Percentiles rank a stretch among this genome's conserved stretches.
Conservation (phyloP, 495 filamentous ascomycete species). For the Aspergillus asperescens region DNA sequence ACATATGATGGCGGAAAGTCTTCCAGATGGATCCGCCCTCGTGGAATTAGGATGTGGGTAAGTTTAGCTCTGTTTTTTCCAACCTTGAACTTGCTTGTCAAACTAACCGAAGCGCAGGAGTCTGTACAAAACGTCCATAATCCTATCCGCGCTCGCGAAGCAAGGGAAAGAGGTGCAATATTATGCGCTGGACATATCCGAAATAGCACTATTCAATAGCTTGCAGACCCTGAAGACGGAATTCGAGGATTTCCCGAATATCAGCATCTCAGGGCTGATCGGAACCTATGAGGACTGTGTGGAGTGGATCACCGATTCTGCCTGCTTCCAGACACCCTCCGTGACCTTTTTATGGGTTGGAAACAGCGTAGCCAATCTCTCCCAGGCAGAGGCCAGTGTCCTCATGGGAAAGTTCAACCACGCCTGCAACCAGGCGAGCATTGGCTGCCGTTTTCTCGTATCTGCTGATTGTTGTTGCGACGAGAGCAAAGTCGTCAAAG, state of each 20-base stretch:
- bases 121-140: background rate
- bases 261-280: background rate
- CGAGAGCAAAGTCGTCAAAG: background rate
- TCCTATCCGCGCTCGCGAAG: background rate
- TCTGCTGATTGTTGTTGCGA: background rate
- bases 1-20: background rate
- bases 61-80: no score
- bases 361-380: conserved; percentile 1
- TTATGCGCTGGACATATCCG: background rate
- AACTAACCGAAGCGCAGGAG: no score
- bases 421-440: background rate
- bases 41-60: background rate
- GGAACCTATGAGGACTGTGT: background rate
- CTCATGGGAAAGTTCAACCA: background rate
- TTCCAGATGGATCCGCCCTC: background rate
- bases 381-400: background rate
- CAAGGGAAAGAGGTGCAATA: background rate
- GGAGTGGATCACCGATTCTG: background rate
- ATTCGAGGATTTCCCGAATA: background rate
- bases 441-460: background rate
- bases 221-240: background rate
- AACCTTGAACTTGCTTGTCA: background rate
- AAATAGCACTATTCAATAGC: background rate
- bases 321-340: background rate
- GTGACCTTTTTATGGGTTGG: background rate